These are phyloP conservation scores for Aspergillus sp. DNA, from an alignment of 2,329 filamentous ascomycete genomes.

Conservation along the genomic window DNA sequence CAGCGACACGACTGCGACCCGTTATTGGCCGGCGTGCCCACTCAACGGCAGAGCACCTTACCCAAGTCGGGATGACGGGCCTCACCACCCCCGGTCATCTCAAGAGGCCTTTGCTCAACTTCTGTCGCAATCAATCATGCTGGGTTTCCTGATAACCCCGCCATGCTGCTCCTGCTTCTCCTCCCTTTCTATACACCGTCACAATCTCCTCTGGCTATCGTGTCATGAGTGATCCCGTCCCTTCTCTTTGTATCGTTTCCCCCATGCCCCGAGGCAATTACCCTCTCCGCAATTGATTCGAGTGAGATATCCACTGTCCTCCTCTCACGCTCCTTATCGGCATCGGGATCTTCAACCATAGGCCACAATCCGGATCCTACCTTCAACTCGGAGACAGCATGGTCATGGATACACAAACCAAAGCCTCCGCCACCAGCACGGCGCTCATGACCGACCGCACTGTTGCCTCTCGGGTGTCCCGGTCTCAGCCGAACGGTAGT, in stretches of 20 bases:
- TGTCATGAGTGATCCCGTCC: slow-evolving; percentile 14
- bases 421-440: slow-evolving; percentile 1
- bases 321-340: not conserved
- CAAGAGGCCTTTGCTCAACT: slow-evolving; percentile 18
- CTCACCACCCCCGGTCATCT: slow-evolving; percentile 4
- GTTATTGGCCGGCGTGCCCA: slow-evolving; percentile 1
- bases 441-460: not conserved
- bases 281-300: slow-evolving; percentile 20
- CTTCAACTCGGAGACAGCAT: not conserved
- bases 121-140: slow-evolving; percentile 9
- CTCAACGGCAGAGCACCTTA: slow-evolving; percentile 1
- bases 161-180: slow-evolving; percentile 13
- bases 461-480: not conserved
- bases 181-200: slow-evolving; percentile 4
- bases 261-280: slow-evolving; percentile 6
- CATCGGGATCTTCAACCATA: not conserved
- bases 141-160: slow-evolving; percentile 15
- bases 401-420: not conserved
- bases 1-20: slow-evolving; percentile 3
- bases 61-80: not conserved
- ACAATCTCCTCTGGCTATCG: not conserved
- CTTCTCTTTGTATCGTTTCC: not conserved
- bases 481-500: slow-evolving; percentile 12
- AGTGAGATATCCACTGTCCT: not conserved
- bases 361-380: not conserved